These are phyloP conservation scores for Paraurostyla sp. DNA, from an alignment of 73 alveolate genomes.

Conservation along the genomic window DNA sequence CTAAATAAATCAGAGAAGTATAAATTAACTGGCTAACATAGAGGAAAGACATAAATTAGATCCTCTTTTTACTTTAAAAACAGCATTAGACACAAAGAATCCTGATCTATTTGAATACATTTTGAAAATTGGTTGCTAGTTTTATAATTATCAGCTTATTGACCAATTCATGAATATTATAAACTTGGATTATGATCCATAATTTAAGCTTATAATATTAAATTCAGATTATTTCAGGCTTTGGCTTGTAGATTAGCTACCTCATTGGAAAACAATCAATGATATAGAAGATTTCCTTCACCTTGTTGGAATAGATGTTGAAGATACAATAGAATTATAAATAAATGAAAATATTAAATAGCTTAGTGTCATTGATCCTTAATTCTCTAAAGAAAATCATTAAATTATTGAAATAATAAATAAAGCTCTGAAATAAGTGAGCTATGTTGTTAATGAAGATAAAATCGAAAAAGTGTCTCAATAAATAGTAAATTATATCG, in stretches of 20 bases:
- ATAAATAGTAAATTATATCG: too few species aligned
- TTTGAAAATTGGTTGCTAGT: not conserved
- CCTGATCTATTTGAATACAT: not conserved
- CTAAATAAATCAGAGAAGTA: not conserved
- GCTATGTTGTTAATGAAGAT: too few species aligned
- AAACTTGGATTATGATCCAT: conserved; percentile 22
- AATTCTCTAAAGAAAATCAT: not conserved
- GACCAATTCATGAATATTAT: not conserved
- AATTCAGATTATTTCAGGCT: conserved; percentile 3
- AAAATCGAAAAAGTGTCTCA: too few species aligned
- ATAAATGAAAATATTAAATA: not conserved
- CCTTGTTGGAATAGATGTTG: not conserved
- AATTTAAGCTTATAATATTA: not conserved
- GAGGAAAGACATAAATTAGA: conserved; percentile 30
- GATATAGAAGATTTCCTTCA: conserved; percentile 10
- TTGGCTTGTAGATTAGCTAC: not conserved
- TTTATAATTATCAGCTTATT: conserved; percentile 4
- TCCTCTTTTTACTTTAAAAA: conserved; percentile 28
- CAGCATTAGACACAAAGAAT: conserved; percentile 1
- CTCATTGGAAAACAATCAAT: not conserved
- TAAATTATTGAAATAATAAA: too few species aligned
- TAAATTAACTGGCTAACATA: not conserved
- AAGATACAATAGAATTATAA: not conserved
- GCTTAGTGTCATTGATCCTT: not conserved
- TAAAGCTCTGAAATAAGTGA: too few species aligned